These are phyloP conservation scores for Mucor saturninus DNA, from an alignment of 371 early-diverging fungal genomes.

Conservation along the genomic window DNA sequence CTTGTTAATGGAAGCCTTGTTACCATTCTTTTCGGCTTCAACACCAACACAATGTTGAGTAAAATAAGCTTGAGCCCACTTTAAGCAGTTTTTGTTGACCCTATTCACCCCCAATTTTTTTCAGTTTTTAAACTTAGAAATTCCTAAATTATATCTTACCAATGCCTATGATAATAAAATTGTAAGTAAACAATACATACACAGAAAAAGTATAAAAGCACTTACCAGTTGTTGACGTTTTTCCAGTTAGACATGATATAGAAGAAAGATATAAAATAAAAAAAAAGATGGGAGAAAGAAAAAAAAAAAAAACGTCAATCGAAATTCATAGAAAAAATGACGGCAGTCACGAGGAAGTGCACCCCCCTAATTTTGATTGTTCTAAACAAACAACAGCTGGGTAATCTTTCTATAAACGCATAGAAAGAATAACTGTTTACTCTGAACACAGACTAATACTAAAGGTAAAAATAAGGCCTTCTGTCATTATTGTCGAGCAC, in stretches of 20 bases:
- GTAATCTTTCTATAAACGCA: too few species aligned
- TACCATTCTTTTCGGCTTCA: slow-evolving; percentile 50
- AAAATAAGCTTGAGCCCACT: slow-evolving; percentile 79
- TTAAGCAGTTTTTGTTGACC: slow-evolving; percentile 88
- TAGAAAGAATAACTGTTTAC: too few species aligned
- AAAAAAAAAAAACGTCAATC: slow-evolving; percentile 4
- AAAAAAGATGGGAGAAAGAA: not conserved
- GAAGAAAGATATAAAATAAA: not conserved
- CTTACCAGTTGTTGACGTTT: slow-evolving; percentile 41
- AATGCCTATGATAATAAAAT: slow-evolving; percentile 17
- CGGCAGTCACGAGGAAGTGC: not conserved
- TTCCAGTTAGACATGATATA: slow-evolving; percentile 39
- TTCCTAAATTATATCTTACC: slow-evolving; percentile 10
- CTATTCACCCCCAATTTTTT: slow-evolving; percentile 37
- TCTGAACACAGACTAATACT: too few species aligned
- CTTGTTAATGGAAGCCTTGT: slow-evolving; percentile 56
- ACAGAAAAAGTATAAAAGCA: not conserved
- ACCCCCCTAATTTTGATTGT: too few species aligned
- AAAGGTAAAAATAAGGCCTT: too few species aligned
- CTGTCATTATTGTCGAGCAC: too few species aligned
- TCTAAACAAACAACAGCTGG: too few species aligned
- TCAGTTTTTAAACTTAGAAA: not conserved
- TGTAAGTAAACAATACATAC: too few species aligned
- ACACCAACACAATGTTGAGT: slow-evolving; percentile 56
- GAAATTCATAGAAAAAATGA: slow-evolving; percentile 4